Conservation (phyloP, 352 stramenopile genomes). For the Phytophthora agathidicida region DNA sequence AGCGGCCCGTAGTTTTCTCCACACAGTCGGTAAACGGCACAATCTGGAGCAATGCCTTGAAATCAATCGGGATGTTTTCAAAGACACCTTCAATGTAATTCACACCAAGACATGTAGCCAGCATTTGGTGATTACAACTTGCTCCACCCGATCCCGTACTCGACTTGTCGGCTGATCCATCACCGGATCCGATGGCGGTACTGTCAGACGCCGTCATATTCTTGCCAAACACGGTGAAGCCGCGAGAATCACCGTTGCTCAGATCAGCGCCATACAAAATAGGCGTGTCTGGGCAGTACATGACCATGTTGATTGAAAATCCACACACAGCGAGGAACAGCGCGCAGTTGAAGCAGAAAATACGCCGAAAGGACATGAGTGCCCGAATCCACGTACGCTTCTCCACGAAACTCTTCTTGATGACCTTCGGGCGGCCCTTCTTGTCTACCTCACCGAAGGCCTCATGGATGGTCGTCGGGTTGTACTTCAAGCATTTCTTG, state of each 20-base stretch:
- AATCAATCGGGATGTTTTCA: slow-evolving; percentile 61
- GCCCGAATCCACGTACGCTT: slow-evolving; percentile 81
- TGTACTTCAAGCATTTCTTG: slow-evolving; percentile 87
- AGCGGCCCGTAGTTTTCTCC: slow-evolving; percentile 60
- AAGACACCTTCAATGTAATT: slow-evolving; percentile 52
- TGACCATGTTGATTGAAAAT: slow-evolving; percentile 76
- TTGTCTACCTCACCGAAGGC: slow-evolving; percentile 81
- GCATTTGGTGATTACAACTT: slow-evolving; percentile 65
- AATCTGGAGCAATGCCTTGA: slow-evolving; percentile 66
- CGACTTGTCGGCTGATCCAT: slow-evolving; percentile 31
- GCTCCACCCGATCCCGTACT: slow-evolving; percentile 34
- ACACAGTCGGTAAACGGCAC: slow-evolving; percentile 80
- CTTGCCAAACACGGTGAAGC: slow-evolving; percentile 72
- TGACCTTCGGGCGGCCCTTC: slow-evolving; percentile 79
- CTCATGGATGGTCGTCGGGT: slow-evolving; percentile 63
- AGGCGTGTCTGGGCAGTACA: slow-evolving; percentile 79
- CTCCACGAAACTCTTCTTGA: slow-evolving; percentile 88
- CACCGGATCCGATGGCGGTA: slow-evolving; percentile 34
- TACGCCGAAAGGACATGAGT: slow-evolving; percentile 79
- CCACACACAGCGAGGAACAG: slow-evolving; percentile 72
- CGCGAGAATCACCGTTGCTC: slow-evolving; percentile 38
- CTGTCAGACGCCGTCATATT: slow-evolving; percentile 55
- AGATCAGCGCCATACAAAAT: slow-evolving; percentile 79
- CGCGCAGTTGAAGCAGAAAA: slow-evolving; percentile 84
- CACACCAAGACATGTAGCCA: slow-evolving; percentile 75